These are phyloP conservation scores for Exserohilum rostratum DNA, from an alignment of 2,329 filamentous ascomycete genomes.

Conservation along the genomic window DNA sequence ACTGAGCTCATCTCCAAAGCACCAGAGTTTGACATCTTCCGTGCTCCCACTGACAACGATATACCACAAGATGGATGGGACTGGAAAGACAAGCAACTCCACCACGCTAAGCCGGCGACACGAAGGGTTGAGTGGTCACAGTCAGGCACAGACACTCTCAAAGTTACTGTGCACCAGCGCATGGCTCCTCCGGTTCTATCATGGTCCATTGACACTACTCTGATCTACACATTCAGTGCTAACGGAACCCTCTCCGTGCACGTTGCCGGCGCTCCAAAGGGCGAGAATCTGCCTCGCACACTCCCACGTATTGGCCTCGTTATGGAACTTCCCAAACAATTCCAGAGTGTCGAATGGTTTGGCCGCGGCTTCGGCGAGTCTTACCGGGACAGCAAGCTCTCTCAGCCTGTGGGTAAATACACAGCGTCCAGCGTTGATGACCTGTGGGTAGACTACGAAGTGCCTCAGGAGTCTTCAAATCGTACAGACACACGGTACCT, in stretches of 20 bases:
- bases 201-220: slow-evolving; percentile 55
- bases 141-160: slow-evolving; percentile 27
- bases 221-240: slow-evolving; percentile 59
- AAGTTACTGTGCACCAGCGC: slow-evolving; percentile 55
- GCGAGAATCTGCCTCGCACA: slow-evolving; percentile 59
- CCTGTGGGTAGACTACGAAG: slow-evolving; percentile 66
- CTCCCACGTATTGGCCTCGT: slow-evolving; percentile 68
- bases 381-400: slow-evolving; percentile 69
- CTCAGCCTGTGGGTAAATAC: slow-evolving; percentile 59
- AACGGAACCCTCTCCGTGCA: slow-evolving; percentile 56
- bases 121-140: slow-evolving; percentile 47
- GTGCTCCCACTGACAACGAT: slow-evolving; percentile 71
- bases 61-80: slow-evolving; percentile 60
- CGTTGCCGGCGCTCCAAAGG: slow-evolving; percentile 53
- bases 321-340: slow-evolving; percentile 55
- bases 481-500: slow-evolving; percentile 66
- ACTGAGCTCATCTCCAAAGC: slow-evolving; percentile 38
- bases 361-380: slow-evolving; percentile 69
- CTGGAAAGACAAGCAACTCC: slow-evolving; percentile 56
- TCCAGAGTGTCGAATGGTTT: slow-evolving; percentile 63
- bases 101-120: slow-evolving; percentile 35
- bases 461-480: slow-evolving; percentile 72
- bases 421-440: slow-evolving; percentile 54
- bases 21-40: slow-evolving; percentile 63
- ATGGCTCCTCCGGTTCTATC: slow-evolving; percentile 65